Evolutionary conservation across 306 rosid species (phyloP).

Genomic region (Neltuma alba): DNA sequence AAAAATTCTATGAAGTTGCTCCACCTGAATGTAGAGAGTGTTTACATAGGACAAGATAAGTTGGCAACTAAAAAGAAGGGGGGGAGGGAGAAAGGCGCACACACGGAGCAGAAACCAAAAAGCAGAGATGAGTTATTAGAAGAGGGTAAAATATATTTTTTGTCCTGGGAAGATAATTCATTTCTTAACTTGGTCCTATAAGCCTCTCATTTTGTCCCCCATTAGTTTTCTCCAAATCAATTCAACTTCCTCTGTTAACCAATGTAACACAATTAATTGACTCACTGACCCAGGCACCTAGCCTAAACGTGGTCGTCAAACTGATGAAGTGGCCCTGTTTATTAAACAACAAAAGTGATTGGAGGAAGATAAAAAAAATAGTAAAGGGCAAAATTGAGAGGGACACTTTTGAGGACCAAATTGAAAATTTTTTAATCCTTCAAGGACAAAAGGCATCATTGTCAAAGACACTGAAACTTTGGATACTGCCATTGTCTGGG

Average conservation of each 20-base stretch:
- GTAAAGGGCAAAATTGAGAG: not conserved
- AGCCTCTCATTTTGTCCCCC: not conserved
- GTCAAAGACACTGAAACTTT: not conserved
- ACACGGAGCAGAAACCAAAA: not conserved
- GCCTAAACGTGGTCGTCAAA: not conserved
- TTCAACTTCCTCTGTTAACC: not conserved
- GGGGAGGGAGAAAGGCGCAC: not conserved
- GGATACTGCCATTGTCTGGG: not conserved
- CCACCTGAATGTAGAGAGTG: constrained; percentile 64
- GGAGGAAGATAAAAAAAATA: not conserved
- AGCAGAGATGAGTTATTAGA: not conserved
- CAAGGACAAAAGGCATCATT: not conserved
- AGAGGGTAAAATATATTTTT: not conserved
- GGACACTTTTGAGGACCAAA: not conserved
- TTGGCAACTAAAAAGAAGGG: not conserved
- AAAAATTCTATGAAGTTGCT: constrained; percentile 85
- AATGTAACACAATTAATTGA: not conserved
- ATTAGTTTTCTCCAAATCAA: not conserved
- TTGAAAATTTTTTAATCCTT: not conserved
- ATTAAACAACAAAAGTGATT: not conserved
- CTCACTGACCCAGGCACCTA: not conserved
- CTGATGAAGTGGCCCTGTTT: not conserved
- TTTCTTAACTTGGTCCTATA: not conserved
- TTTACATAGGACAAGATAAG: constrained; percentile 7
- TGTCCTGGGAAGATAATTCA: not conserved